Evolutionary conservation across 2,329 filamentous ascomycete genomes (phyloP), one percentile per base, ranked within the genome.

Genomic region (Scedosporium boydii): DNA sequence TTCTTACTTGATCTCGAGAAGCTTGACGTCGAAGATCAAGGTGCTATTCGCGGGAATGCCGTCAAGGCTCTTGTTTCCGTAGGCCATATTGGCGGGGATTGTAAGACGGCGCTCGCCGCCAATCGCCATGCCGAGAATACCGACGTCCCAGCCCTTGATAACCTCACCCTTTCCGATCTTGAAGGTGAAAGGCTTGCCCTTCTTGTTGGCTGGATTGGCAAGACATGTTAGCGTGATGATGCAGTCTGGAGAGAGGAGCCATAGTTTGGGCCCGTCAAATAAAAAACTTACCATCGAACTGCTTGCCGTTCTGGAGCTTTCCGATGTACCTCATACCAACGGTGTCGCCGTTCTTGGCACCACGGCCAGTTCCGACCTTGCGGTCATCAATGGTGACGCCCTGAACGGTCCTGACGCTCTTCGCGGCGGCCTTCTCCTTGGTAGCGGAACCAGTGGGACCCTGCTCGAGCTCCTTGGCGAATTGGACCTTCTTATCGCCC

Each of bases 141-240:
- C 95, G 67, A 98, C 85, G 75, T 99, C 96, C 96, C 95, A 98
- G 69, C 95, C 95, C 84, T 96, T 95, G 82, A 99, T 99, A 71
- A 99, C 96, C 77, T 98, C 91, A 65, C 93, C 93, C 73, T 87
- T 86, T 69, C 95, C 96, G 65, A 96, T 87, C 82, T 93, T 96
- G 86, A 98, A 98, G 68, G 84, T 84, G 81, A 99, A 99, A 63
- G 96, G 93, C 81, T 96, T 93, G 71, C 95, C 95, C 82, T 96
- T 97, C 85, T 98, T 99, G 85, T 99, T 98, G 77, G 92, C 91
- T 93, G 70, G 53, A 67, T 3, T 23, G 42, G 55, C 48, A 59
- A 42, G 55, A 51, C 65, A 23, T 63, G 69, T 71, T 69, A 72
- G 69, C 59, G 26, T 23, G 18, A 18, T 42, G 6, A 2, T 16